Evolutionary conservation across 2,329 filamentous ascomycete species (phyloP), one percentile per base, ranked within the genome.

Genomic region (Didymella keratinophila): DNA sequence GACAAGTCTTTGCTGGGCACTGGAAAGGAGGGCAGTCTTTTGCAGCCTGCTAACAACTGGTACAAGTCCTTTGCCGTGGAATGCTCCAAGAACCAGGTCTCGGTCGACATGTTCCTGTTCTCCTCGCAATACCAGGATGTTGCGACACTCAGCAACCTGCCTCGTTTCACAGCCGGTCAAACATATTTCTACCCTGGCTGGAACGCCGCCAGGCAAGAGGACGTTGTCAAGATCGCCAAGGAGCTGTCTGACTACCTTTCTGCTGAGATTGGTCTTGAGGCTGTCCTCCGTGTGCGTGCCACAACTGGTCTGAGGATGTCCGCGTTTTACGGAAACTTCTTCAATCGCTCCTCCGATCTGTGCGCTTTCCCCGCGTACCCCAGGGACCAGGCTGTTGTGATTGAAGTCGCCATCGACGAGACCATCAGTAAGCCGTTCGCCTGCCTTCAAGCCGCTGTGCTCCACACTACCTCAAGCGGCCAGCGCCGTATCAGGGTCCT

Each of bases 1-100:
- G 93, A 99, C 78, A 97, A 97, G 83, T 97, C 97, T 79, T 80
- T 96, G 16, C 83, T 99, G 23, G 95, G 95, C 34, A 99, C 95
- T 1, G 93, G 89, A 66, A 97, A 97, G 78, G 95, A 99, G 76
- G 92, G 87, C 65, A 83, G 85, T 61, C 84, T 99, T 30, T 82
- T 99, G 51, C 94, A 98, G 76, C 97, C 95, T 0, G 91, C 87
- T 39, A 97, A 93, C 81, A 93, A 91, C 73, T 99, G 98, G 79
- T 99, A 98, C 85, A 99, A 99, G 84, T 96, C 92, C 71, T 99
- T 99, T 72, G 95, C 95, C 0, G 95, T 99, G 3, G 95, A 99
- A 76, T 99, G 95, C 79, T 97, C 93, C 36, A 99, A 99, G 82
- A 96, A 96, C 67, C 95, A 99, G 78, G 95, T 99, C 27, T 98